Base-by-base conservation (phyloP, 805 yeast genomes). In the Schizosaccharomyces lindneri region DNA sequence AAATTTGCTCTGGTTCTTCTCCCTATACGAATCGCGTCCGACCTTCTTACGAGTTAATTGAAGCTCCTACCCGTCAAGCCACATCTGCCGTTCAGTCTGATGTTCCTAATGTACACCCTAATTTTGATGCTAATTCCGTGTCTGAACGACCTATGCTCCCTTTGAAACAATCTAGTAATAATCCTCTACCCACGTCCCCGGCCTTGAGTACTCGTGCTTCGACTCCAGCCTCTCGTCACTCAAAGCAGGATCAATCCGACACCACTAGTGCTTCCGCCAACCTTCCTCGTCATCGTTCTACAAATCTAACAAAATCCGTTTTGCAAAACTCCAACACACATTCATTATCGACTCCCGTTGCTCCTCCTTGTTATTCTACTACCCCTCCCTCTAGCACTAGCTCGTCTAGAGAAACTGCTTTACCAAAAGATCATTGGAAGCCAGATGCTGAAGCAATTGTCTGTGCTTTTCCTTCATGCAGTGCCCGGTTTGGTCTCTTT, bases 401-500 rank as follows among this genome's bases (percentile, higher is more conserved):
- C 11, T 21, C 31, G 11, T 21, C 48, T 17, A 11, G 13, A 62
- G 41, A 66, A 59, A 67, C 66, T 55, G 67, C 70, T 43, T 73
- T 74, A 1, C 63, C 68, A 36, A 67, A 73, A 59, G 62, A 64
- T 62, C 76, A 73, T 68, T 73, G 76, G 76, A 75, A 82, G 61
- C 81, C 86, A 31, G 95, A 90, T 71, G 78, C 78, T 59, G 69
- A 79, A 24, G 79, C 85, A 46, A 70, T 75, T 59, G 75, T 78
- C 60, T 90, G 97, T 70, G 76, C 79, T 15, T 76, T 78, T 31
- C 39, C 60, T 13, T 29, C 41, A 5, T 90, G 97, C 72, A 73
- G 76, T 61, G 79, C 78, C 67, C 69, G 75, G 19, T 89, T 90
- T 73, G 83, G 88, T 46, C 82, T 82, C 66, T 84, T 81, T 74